phyloP scores from a whole-genome alignment of 1,284 basidiomycete species.

The Hypsizygus ulmarius region DNA sequence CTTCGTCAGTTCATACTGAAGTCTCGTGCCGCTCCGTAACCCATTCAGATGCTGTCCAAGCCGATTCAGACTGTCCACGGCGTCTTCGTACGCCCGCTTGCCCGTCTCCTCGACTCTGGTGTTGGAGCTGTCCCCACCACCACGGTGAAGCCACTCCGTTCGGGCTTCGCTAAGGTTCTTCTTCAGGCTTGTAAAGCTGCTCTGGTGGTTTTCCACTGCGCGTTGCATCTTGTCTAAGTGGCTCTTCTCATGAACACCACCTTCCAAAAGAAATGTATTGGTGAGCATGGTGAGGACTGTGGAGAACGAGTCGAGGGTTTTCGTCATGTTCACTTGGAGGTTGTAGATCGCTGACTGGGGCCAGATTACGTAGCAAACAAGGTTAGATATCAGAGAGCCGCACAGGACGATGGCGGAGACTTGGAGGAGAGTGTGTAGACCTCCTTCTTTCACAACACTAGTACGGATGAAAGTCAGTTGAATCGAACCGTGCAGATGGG shows the following conservation, averaged over 20 bases:
- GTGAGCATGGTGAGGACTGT: conserved; percentile 82
- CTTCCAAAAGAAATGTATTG: conserved; percentile 81
- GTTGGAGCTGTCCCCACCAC: conserved; percentile 31
- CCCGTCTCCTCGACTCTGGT: conserved; percentile 33
- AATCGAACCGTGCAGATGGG: not conserved
- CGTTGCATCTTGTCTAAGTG: conserved; percentile 61
- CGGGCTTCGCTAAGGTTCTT: conserved; percentile 81
- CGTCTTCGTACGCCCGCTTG: conserved; percentile 74
- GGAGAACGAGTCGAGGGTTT: conserved; percentile 83
- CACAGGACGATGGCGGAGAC: conserved; percentile 77
- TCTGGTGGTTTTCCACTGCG: conserved; percentile 80
- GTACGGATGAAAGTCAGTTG: not conserved
- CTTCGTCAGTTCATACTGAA: conserved; percentile 79
- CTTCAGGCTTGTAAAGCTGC: conserved; percentile 85
- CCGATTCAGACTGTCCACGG: conserved; percentile 78
- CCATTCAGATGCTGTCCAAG: conserved; percentile 91
- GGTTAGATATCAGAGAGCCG: conserved; percentile 77
- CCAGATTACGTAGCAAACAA: conserved; percentile 85
- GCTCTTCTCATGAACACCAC: conserved; percentile 41
- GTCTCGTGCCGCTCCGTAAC: conserved; percentile 74
- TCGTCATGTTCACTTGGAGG: conserved; percentile 81
- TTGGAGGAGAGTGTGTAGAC: conserved; percentile 67
- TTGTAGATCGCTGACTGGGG: conserved; percentile 80
- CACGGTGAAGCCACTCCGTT: conserved; percentile 65
- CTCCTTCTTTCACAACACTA: conserved; percentile 90